Evolutionary conservation across 2,329 filamentous ascomycete genomes (phyloP), one percentile per base, ranked within the genome.

Genomic region (Alternaria sp.): DNA sequence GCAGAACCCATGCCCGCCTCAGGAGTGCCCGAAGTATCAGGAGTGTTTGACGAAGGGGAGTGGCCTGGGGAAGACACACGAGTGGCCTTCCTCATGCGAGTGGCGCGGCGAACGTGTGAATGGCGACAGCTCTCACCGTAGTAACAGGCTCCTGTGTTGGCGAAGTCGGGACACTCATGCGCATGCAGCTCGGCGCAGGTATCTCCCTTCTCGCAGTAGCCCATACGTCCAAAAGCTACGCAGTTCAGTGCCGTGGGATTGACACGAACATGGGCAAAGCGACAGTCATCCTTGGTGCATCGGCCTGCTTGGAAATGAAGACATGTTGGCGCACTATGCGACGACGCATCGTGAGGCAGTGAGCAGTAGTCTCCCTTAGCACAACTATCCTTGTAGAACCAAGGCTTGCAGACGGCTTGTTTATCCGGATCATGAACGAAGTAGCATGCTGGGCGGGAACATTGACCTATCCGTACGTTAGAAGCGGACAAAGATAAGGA

Each of bases 111-210:
- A 75, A 94, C 87, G 80, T 99, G 95, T 59, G 88, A 90, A 54
- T 97, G 85, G 75, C 90, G 90, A 82, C 94, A 98, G 66, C 89
- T 88, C 78, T 89, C 59, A 88, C 76, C 86, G 88, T 76, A 88
- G 88, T 48, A 57, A 86, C 95, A 99, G 62, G 84, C 82, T 71
- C 94, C 94, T 60, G 86, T 92, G 80, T 97, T 96, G 84, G 92
- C 91, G 82, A 96, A 97, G 77, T 96, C 91, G 62, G 95, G 94
- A 78, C 95, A 98, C 78, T 98, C 94, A 79, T 90, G 90, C 57
- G 94, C 90, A 81, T 99, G 95, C 61, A 93, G 90, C 64, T 95
- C 88, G 60, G 86, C 79, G 79, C 95, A 98, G 54, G 83, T 79
- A 55, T 85, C 84, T 60, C 94, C 95, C 75, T 90, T 91, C 61